These are phyloP conservation scores for Porcisia hertigi DNA, from an alignment of 208 protist genomes.

Conservation along the genomic window DNA sequence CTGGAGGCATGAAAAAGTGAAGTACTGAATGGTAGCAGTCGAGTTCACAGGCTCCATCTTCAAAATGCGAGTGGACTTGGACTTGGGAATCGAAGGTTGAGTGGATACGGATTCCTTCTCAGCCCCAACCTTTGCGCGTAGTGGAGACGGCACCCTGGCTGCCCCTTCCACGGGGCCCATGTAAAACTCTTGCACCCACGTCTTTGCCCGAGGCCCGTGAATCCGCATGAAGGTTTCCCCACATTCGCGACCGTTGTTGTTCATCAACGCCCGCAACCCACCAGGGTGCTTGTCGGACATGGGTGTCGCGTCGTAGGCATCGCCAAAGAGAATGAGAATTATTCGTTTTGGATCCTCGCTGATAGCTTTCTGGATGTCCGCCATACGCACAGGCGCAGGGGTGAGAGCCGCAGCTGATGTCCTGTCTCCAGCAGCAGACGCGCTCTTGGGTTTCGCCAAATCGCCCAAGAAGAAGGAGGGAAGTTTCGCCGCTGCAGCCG, in stretches of 20 bases:
- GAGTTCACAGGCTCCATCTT: conserved; percentile 28
- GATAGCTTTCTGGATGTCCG: conserved; percentile 29
- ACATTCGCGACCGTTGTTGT: conserved; percentile 61
- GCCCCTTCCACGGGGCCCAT: conserved; percentile 38
- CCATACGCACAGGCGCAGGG: conserved; percentile 20
- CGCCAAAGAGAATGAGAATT: conserved; percentile 52
- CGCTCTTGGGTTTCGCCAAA: conserved; percentile 6
- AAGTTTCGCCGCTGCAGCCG: conserved; percentile 11
- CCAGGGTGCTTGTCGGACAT: conserved; percentile 58
- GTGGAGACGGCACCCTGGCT: conserved; percentile 15
- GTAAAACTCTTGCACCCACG: conserved; percentile 39
- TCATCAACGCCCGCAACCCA: conserved; percentile 40
- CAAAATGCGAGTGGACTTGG: conserved; percentile 32
- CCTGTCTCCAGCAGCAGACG: background rate
- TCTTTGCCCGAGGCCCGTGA: conserved; percentile 51
- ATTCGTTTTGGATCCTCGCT: conserved; percentile 25
- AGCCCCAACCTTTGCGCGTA: conserved; percentile 5
- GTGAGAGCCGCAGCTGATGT: background rate
- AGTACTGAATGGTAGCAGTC: conserved; percentile 23
- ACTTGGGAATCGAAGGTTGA: background rate
- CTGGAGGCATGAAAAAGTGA: conserved; percentile 50
- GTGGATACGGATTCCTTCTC: background rate
- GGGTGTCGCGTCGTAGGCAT: conserved; percentile 56
- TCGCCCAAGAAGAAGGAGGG: conserved; percentile 25
- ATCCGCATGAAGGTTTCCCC: conserved; percentile 73